Base-by-base conservation (phyloP, 2,329 filamentous ascomycete genomes). In the Scytalidium lignicola region DNA sequence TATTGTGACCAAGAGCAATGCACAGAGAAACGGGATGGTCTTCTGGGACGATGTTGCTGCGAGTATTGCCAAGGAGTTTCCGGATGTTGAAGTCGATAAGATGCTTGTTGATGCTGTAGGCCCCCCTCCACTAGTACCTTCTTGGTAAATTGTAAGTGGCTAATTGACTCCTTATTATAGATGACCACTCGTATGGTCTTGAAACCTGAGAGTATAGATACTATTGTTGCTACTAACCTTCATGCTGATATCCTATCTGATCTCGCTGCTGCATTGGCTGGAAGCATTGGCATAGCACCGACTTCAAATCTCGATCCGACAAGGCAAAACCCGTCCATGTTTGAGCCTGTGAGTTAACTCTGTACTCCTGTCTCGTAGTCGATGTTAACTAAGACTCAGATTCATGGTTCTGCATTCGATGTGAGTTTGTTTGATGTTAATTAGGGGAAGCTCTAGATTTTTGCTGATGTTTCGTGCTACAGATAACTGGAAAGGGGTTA, bases 281-380 rank as follows among this genome's bases (percentile, higher is more conserved):
- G 85, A 0, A 83, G 78, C 2, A 88, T 88, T 52, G 84, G 85
- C 8, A 87, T 89, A 50, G 85, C 85, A 3, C 83, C 85, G 2
- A 86, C 83, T 0, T 80, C 75, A 44, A 87, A 86, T 56, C 70
- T 88, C 1, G 83, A 88, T 55, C 83, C 84, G 1, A 70, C 67
- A 1, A 62, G 77, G 62, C 22, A 76, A 64, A 61, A 79, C 65
- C 56, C 79, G 55, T 76, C 72, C 47, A 80, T 82, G 75, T 83
- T 82, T 53, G 79, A 82, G 67, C 79, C 79, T 0, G 32, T 37
- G 32, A 37, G 32, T 37, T 37, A 15, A 8, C 15, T 37, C 6
- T 17, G 32, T 17, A 13, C 10, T 5, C 6, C 10, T 8, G 5
- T 17, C 5, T 37, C 15, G 12, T 7, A 37, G 10, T 17, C 15